Evolutionary conservation across 208 protist species (phyloP).

Genomic region (Leishmania martiniquensis): DNA sequence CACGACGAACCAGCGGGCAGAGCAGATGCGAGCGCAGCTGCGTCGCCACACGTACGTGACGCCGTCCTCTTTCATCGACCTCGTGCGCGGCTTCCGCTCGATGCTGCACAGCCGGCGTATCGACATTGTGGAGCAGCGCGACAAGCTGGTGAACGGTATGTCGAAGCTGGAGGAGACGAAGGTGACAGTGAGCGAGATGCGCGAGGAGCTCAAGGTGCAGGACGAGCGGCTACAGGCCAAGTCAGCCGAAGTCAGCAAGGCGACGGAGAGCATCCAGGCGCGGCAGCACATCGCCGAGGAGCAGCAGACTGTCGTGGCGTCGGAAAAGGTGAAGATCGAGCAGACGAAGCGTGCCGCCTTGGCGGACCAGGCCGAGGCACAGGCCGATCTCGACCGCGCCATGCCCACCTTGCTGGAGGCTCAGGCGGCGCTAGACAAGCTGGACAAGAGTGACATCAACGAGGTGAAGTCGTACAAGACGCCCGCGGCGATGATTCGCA

Average conservation of each 20-base stretch:
- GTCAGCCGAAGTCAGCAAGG: constrained; percentile 84
- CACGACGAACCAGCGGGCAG: constrained; percentile 85
- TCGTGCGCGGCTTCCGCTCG: constrained; percentile 95
- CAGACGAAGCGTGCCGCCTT: constrained; percentile 91
- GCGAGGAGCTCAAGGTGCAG: constrained; percentile 90
- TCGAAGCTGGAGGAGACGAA: constrained; percentile 94
- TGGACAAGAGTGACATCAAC: constrained; percentile 98
- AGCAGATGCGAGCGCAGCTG: constrained; percentile 94
- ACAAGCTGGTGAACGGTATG: constrained; percentile 96
- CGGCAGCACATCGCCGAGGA: constrained; percentile 97
- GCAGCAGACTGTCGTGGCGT: constrained; percentile 94
- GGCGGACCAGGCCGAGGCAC: constrained; percentile 91
- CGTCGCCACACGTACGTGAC: constrained; percentile 98
- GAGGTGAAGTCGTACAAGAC: constrained; percentile 98
- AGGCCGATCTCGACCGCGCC: constrained; percentile 96
- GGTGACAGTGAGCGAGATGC: constrained; percentile 90
- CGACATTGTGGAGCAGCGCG: constrained; percentile 95
- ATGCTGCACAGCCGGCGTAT: constrained; percentile 95
- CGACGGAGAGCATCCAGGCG: constrained; percentile 95
- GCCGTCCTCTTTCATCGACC: constrained; percentile 98
- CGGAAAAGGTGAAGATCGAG: constrained; percentile 96
- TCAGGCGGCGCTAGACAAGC: constrained; percentile 94
- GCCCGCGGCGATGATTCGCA: constrained; percentile 94
- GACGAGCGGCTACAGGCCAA: constrained; percentile 88
- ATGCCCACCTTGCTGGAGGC: constrained; percentile 97